These are phyloP conservation scores for Ampelomyces quisqualis DNA, from an alignment of 2,329 filamentous ascomycete genomes.

Conservation along the genomic window DNA sequence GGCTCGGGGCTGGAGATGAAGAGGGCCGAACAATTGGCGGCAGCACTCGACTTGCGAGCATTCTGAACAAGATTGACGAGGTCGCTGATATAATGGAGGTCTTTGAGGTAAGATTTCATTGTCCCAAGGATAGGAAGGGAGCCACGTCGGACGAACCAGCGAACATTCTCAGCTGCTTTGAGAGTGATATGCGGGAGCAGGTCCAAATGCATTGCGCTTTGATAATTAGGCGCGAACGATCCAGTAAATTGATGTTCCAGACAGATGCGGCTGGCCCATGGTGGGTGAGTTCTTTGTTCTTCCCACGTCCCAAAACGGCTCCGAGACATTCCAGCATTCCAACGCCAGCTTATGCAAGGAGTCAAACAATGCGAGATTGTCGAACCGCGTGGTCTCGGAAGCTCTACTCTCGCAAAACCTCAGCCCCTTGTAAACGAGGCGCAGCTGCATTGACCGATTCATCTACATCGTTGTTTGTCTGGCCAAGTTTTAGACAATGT, in stretches of 20 bases:
- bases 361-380: constrained; percentile 29
- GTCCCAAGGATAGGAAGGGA: constrained; percentile 33
- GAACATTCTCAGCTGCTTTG: constrained; percentile 34
- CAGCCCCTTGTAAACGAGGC: constrained; percentile 4
- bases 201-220: constrained; percentile 22
- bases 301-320: constrained; percentile 33
- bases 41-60: constrained; percentile 39
- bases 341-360: constrained; percentile 39
- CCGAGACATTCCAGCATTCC: constrained; percentile 41
- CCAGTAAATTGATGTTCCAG: constrained; percentile 41
- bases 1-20: constrained; percentile 18
- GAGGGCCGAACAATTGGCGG: constrained; percentile 32
- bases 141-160: constrained; percentile 25
- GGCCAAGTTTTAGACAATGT: constrained; percentile 22
- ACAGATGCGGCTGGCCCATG: constrained; percentile 35
- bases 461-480: constrained; percentile 1
- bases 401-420: constrained; percentile 13
- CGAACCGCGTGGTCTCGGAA: constrained; percentile 20
- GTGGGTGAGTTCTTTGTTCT: constrained; percentile 42
- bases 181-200: constrained; percentile 33
- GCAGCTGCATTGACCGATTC: constrained; percentile 1
- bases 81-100: constrained; percentile 30
- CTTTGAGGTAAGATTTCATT: constrained; percentile 40
- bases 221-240: constrained; percentile 21
- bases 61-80: constrained; percentile 29